Percentiles rank a stretch among this genome's conserved stretches.
These are phyloP conservation scores for Mitragyna speciosa DNA, from an alignment of 257 asterid species.

Conservation along the genomic window DNA sequence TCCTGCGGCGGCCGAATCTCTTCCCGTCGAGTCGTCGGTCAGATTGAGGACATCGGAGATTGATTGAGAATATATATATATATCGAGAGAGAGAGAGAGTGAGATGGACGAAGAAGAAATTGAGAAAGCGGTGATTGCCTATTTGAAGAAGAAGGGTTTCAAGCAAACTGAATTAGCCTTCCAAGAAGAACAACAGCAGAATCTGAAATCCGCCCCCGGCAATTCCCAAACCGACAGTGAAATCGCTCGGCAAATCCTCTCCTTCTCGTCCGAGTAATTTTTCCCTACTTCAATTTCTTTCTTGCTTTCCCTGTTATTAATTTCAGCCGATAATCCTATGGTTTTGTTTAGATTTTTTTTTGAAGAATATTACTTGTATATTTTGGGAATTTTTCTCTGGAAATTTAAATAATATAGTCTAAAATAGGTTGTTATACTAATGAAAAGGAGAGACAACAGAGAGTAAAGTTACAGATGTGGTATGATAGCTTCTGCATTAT, in stretches of 20 bases:
- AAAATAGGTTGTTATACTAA: too few species aligned
- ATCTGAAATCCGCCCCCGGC: slow-evolving; percentile 10
- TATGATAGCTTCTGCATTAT: neutral
- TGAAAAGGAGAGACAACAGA: neutral
- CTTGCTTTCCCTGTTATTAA: neutral
- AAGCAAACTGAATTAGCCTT: slow-evolving; percentile 77
- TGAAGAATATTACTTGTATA: too few species aligned
- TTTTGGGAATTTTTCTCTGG: too few species aligned
- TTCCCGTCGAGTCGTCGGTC: too few species aligned
- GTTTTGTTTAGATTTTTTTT: too few species aligned
- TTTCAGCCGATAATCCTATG: neutral
- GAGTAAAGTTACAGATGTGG: neutral
- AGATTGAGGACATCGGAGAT: too few species aligned
- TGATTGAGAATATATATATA: too few species aligned
- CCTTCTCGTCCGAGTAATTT: slow-evolving; percentile 60
- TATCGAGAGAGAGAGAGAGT: neutral
- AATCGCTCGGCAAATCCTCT: slow-evolving; percentile 65
- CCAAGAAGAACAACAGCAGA: slow-evolving; percentile 76
- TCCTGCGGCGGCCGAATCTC: too few species aligned
- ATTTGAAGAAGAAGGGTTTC: slow-evolving; percentile 81
- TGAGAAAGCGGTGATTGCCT: slow-evolving; percentile 74
- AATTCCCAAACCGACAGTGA: slow-evolving; percentile 53
- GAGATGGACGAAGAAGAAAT: slow-evolving; percentile 80
- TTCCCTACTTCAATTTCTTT: neutral
- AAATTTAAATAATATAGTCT: too few species aligned